These are phyloP conservation scores for Yamadazyma dushanensis DNA, from an alignment of 1,139 yeast species.

Conservation along the genomic window DNA sequence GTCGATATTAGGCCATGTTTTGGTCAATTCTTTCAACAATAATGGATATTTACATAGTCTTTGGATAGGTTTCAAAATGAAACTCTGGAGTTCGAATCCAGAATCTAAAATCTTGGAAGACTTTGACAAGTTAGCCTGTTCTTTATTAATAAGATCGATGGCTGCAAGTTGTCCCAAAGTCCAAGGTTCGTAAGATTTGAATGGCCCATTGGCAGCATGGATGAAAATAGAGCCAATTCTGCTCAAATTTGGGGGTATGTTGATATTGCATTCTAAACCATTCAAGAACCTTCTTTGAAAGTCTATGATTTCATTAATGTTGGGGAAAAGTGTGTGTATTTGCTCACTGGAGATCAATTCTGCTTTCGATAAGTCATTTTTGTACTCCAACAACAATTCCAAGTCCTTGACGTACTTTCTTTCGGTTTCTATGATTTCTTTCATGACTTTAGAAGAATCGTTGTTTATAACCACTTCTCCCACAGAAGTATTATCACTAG, in stretches of 20 bases:
- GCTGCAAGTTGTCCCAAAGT: conserved; percentile 85
- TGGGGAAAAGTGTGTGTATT: conserved; percentile 83
- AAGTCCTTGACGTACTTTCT: conserved; percentile 89
- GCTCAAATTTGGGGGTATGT: conserved; percentile 73
- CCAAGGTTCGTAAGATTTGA: conserved; percentile 89
- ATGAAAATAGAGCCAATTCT: conserved; percentile 86
- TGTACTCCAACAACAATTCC: conserved; percentile 69
- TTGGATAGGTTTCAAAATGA: conserved; percentile 91
- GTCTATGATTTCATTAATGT: conserved; percentile 78
- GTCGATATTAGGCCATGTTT: conserved; percentile 31
- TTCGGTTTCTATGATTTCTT: conserved; percentile 85
- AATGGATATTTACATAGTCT: conserved; percentile 92
- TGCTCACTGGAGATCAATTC: conserved; percentile 79
- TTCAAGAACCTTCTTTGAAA: conserved; percentile 87
- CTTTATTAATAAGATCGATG: conserved; percentile 71
- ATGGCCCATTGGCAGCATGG: conserved; percentile 75
- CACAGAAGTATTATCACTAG: conserved; percentile 16
- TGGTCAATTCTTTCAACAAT: conserved; percentile 71
- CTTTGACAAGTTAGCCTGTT: conserved; percentile 55
- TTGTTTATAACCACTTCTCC: conserved; percentile 42
- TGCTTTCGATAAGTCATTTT: conserved; percentile 61
- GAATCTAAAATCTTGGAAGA: conserved; percentile 72
- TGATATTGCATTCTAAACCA: conserved; percentile 85
- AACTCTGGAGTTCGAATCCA: conserved; percentile 85
- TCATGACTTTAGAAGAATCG: conserved; percentile 73